Evolutionary conservation across 176 grass and related monocot species (phyloP).

Genomic region (Thalia dealbata): DNA sequence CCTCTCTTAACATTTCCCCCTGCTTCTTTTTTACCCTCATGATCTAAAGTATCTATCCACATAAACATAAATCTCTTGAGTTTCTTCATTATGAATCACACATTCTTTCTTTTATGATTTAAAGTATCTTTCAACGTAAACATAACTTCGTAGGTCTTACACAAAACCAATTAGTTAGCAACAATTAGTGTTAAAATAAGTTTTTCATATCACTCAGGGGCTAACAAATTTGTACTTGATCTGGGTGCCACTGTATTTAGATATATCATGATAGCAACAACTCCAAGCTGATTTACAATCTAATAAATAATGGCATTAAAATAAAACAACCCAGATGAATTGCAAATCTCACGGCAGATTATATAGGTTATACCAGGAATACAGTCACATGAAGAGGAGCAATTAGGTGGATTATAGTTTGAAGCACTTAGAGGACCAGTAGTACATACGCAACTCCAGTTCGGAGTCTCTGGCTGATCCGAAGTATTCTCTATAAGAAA

Average conservation of each 20-base stretch:
- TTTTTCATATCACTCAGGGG: neutral
- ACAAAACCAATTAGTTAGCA: neutral
- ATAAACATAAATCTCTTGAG: too few relatives aligned
- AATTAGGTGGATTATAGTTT: conserved; percentile 46
- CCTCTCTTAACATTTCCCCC: too few relatives aligned
- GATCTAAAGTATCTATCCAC: too few relatives aligned
- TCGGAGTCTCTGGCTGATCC: conserved; percentile 22
- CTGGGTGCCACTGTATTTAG: neutral
- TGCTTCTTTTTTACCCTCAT: too few relatives aligned
- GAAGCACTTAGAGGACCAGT: conserved; percentile 29
- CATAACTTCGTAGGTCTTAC: neutral
- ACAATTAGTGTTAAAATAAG: neutral
- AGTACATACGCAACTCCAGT: conserved; percentile 61
- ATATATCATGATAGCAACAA: neutral
- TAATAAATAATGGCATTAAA: neutral
- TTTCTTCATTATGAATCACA: neutral
- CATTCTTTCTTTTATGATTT: neutral
- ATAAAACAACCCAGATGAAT: neutral
- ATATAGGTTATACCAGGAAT: conserved; percentile 33
- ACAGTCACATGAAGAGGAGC: conserved; percentile 66
- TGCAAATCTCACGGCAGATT: neutral
- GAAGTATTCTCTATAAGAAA: conserved; percentile 1
- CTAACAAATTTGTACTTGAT: neutral
- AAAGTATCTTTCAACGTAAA: too few relatives aligned
- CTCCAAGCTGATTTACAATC: neutral